Evolutionary conservation across 1,139 yeast species (phyloP), one percentile per base, ranked within the genome.

Genomic region (Magnusiomyces fungicola): DNA sequence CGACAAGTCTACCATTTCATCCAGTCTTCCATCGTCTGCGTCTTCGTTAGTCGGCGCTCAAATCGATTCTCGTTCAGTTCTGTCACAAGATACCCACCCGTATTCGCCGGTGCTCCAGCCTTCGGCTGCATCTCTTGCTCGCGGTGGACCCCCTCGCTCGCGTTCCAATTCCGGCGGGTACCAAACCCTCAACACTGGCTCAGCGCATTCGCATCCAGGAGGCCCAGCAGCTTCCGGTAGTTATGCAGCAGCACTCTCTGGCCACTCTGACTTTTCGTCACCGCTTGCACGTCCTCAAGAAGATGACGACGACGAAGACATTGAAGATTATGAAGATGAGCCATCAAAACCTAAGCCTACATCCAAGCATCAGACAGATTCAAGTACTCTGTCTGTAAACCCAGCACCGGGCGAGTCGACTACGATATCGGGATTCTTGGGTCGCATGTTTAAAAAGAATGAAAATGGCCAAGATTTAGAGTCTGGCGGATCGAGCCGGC

Each of bases 1-100:
- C 50, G 94, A 80, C 58, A 69, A 71, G 53, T 73, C 80, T 1
- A 53, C 60, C 10, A 49, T 58, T 23, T 57, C 68, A 6, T 60
- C 67, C 9, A 57, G 62, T 2, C 60, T 66, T 0, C 55, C 61
- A 12, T 43, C 52, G 44, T 48, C 48, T 12, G 42, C 42, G 32
- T 46, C 30, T 36, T 47, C 10, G 21, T 6, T 46, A 24, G 30
- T 50, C 19, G 37, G 56, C 4, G 63, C 58, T 48, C 53, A 56
- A 10, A 61, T 18, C 7, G 61, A 45, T 56, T 61, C 1, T 50
- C 61, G 19, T 54, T 60, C 14, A 48, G 53, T 4, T 44, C 50
- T 10, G 52, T 47, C 34, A 54, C 52, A 30, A 49, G 38, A 18
- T n/a, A 47, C 29, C 14, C 47, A 50, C 19, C 43, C 55, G 2